phyloP scores from a whole-genome alignment of 345 rosid genomes.

The Dipteronia dyeriana region DNA sequence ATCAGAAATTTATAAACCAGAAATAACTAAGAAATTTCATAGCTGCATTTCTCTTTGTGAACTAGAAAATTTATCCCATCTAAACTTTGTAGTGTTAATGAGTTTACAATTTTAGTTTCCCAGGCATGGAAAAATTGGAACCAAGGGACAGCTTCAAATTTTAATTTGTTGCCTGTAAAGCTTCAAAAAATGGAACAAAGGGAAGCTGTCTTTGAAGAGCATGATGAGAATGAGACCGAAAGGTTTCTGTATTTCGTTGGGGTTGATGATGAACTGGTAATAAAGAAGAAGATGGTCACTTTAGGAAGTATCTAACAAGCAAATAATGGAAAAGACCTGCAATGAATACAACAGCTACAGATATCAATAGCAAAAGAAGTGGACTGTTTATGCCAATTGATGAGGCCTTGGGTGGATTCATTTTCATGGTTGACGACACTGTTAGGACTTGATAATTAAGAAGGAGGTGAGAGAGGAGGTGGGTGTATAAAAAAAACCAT shows the following conservation, averaged over 20 bases:
- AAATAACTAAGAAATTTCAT: too few relatives aligned
- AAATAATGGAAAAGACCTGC: conserved; percentile 62
- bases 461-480: conserved; percentile 30
- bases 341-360: conserved; percentile 50
- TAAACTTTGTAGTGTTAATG: too few relatives aligned
- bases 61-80: too few relatives aligned
- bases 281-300: conserved; percentile 38
- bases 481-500: conserved; percentile 28
- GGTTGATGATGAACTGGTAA: conserved; percentile 40
- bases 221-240: conserved; percentile 41
- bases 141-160: too few relatives aligned
- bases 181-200: too few relatives aligned
- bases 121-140: too few relatives aligned
- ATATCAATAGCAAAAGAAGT: conserved; percentile 47
- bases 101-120: too few relatives aligned
- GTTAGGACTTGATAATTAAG: conserved; percentile 21
- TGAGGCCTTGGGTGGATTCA: conserved; percentile 31
- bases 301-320: conserved; percentile 50
- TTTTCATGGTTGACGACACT: conserved; percentile 18
- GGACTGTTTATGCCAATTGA: conserved; percentile 48
- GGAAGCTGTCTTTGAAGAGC: conserved; percentile 63
- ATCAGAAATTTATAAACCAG: too few relatives aligned
- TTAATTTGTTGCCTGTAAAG: too few relatives aligned
- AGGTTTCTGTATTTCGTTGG: conserved; percentile 42
- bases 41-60: too few relatives aligned